Evolutionary conservation across 176 grass and related monocot genomes (phyloP).

Genomic region (Cymbopogon citratus): DNA sequence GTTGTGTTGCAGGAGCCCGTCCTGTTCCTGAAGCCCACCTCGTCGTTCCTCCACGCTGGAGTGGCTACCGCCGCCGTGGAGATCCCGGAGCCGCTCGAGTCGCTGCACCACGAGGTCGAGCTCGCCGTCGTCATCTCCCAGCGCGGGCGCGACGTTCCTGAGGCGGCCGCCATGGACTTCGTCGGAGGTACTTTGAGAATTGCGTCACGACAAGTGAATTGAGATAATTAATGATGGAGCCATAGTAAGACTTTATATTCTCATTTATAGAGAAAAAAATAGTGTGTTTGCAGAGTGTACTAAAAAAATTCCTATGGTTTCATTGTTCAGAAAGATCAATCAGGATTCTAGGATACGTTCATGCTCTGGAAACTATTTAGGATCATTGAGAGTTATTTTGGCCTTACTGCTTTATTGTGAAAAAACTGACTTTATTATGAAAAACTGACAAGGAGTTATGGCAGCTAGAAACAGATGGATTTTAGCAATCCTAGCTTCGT

Average conservation of each 20-base stretch:
- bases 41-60: constrained; percentile 77
- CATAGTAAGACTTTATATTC: background rate
- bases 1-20: constrained; percentile 63
- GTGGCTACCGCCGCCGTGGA: constrained; percentile 59
- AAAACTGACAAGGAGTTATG: background rate
- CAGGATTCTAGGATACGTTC: background rate
- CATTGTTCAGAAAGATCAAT: background rate
- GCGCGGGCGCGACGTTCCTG: constrained; percentile 63
- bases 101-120: constrained; percentile 93
- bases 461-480: background rate
- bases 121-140: constrained; percentile 80
- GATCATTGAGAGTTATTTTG: background rate
- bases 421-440: too few species aligned
- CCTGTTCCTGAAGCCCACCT: constrained; percentile 89
- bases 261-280: background rate
- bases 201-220: background rate
- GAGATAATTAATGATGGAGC: background rate
- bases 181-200: constrained; percentile 63
- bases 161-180: constrained; percentile 72
- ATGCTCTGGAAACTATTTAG: background rate
- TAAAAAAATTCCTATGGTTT: background rate
- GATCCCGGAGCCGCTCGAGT: constrained; percentile 74
- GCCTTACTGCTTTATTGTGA: background rate
- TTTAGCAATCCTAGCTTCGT: background rate
- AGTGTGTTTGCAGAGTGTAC: background rate